Base-by-base conservation (phyloP, 169 alveolate species). In the Eimeria mitis region DNA sequence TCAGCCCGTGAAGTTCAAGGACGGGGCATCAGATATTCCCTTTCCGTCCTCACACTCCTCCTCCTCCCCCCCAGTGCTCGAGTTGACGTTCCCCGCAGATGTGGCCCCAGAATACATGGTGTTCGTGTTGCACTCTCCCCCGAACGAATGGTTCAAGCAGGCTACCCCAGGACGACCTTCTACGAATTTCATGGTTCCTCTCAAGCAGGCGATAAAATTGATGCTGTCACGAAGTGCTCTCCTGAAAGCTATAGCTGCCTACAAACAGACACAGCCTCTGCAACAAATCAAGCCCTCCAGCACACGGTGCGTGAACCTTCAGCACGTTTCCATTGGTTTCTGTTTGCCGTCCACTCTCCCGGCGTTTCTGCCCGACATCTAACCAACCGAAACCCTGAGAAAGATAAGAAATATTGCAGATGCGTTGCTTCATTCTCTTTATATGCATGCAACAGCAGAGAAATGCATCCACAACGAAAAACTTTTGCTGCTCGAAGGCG, bases 111-210 rank as follows among this genome's bases (percentile, higher is more conserved):
- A 81, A 11, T 91, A 61, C 73, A 23, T 91, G 75, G 71, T 68
- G 65, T 91, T 91, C 54, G 90, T 91, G 40, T 49, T 91, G n/a
- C 91, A 78, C 85, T 59, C 95, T 31, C 89, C 89, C 68, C 79
- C 76, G 34, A 37, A 78, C 63, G 95, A 91, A 52, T 91, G 95
- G 95, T 75, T 91, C 54, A 81, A 83, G 49, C 95, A 91, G 83
- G 84, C 88, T 52, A 42, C 49, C 37, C 89, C 79, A 42, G 91
- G 95, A 76, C 56, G 92, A n/a, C 92, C 92, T 28, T 87, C 92
- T 40, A 87, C 92, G 59, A 91, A 91, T 79, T 68, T 91, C 85
- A 47, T 79, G 73, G 65, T 91, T n/a, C 73, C 85, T 11, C 90
- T 91, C 16, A 81, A 65, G 49, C 90, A 91, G 25, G 71, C 63